Percentiles rank a stretch among this genome's conserved stretches.
phyloP scores from a whole-genome alignment of 2,329 filamentous ascomycete species.

The Cladosporium sphaerospermum region DNA sequence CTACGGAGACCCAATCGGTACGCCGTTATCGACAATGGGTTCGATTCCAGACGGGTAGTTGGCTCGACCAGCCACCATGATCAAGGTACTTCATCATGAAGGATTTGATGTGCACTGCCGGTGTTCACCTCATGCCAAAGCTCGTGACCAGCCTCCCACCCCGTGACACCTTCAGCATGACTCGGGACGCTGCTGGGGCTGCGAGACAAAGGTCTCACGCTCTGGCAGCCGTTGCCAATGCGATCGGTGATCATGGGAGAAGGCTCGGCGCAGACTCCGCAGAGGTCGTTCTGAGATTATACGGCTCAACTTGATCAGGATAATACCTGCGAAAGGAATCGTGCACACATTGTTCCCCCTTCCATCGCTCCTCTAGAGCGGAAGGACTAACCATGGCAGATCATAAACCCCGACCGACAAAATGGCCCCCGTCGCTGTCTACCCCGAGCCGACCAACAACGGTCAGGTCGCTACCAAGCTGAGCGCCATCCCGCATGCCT shows the following conservation, averaged over 20 bases:
- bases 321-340: constrained; percentile 98
- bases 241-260: constrained; percentile 17
- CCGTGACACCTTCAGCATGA: constrained; percentile 1
- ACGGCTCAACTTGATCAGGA: constrained; percentile 94
- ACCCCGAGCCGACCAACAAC: constrained; percentile 42
- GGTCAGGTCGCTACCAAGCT: constrained; percentile 41
- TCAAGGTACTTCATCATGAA: constrained; percentile 10
- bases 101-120: constrained; percentile 12
- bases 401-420: constrained; percentile 36
- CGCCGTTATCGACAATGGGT: constrained; percentile 9
- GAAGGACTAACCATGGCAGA: constrained; percentile 34
- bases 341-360: constrained; percentile 59
- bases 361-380: constrained; percentile 27
- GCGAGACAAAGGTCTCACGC: constrained; percentile 7
- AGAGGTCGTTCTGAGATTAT: constrained; percentile 66
- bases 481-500: constrained; percentile 34
- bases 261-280: constrained; percentile 11
- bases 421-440: constrained; percentile 74
- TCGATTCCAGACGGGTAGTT: constrained; percentile 9
- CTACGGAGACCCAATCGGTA: constrained; percentile 3
- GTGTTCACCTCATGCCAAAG: constrained; percentile 11
- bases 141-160: constrained; percentile 6
- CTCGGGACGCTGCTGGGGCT: not conserved
- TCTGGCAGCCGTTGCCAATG: not conserved
- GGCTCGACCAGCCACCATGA: constrained; percentile 9